Evolutionary conservation across 2,329 filamentous ascomycete species (phyloP).

Genomic region (Ilyonectria destructans): DNA sequence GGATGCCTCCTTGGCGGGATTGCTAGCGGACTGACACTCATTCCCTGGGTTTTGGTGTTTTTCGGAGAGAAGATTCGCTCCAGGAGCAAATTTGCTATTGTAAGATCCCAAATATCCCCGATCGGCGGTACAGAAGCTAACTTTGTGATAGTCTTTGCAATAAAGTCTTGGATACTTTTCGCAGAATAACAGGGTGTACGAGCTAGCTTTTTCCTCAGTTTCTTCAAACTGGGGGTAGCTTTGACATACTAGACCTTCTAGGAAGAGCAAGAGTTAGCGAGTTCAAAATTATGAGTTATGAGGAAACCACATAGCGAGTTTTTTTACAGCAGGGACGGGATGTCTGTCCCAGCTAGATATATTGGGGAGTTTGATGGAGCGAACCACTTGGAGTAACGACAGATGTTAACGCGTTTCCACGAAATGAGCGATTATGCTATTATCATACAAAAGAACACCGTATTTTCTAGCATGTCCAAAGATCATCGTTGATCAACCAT

Average conservation of each 20-base stretch:
- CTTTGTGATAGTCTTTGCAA: constrained; percentile 40
- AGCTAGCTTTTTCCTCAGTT: not conserved
- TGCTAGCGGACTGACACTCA: constrained; percentile 77
- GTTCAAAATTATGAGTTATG: not conserved
- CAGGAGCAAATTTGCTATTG: constrained; percentile 83
- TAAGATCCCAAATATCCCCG: constrained; percentile 51
- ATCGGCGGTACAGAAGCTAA: not conserved
- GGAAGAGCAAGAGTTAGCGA: not conserved
- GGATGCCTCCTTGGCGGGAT: constrained; percentile 85
- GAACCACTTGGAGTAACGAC: not conserved
- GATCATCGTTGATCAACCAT: not conserved
- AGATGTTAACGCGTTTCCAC: not conserved
- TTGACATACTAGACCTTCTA: not conserved
- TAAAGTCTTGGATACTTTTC: not conserved
- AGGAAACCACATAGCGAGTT: not conserved
- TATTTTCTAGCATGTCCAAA: not conserved
- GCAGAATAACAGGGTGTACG: too few relatives aligned
- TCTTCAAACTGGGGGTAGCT: not conserved
- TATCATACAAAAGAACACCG: not conserved
- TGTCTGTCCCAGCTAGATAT: not conserved
- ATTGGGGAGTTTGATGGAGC: constrained; percentile 9
- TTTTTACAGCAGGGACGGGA: not conserved
- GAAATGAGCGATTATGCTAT: not conserved
- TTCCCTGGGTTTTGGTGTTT: constrained; percentile 90
- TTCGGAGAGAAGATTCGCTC: constrained; percentile 84